Evolutionary conservation across 345 rosid genomes (phyloP), one percentile per base, ranked within the genome.

Genomic region (Aquilaria malaccensis): DNA sequence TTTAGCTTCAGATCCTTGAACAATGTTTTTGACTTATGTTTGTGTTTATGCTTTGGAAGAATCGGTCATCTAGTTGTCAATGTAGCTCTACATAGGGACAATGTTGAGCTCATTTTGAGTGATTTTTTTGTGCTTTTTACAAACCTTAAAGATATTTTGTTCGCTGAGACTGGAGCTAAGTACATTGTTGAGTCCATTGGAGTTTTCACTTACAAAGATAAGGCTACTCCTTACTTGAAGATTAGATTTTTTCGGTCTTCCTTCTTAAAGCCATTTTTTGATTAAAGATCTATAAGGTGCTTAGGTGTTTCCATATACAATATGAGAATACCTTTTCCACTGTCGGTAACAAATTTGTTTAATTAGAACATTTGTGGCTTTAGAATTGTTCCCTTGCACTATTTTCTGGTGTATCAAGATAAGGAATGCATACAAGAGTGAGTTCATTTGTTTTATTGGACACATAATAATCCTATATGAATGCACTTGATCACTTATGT

Each of bases 171-270:
- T 3, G 95, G 95, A 43, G 98, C 95, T 2, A 95, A 85, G 37
- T 85, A 57, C 55, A 80, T 91, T 45, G 96, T 91, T 7, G 95
- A 92, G 76, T 85, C 96, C 7, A 92, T 91, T 1, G 89, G 95
- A 56, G 96, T 89, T 53, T 91, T 91, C 85, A 91, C 96, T 1
- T 95, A 91, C 87, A 88, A 91, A 79, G 96, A 82, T 33, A 91
- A 88, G 72, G 98, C 92, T 64, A 92, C 96, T 66, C 88, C 96
- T 60, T 96, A 88, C 79, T 78, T 91, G 87, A 91, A 91, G 89
- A 96, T 91, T 48, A 55, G 67, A 53, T 41, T 56, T 13, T 7
- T 49, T 58, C 15, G 10, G 13, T 7, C 2, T 43, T 22, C 22
- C 22, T 22, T 0, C 22, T 1, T 22, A 22, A 22, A 22, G 1